phyloP scores from a whole-genome alignment of 208 protist genomes.

The Crithidia brevicula region DNA sequence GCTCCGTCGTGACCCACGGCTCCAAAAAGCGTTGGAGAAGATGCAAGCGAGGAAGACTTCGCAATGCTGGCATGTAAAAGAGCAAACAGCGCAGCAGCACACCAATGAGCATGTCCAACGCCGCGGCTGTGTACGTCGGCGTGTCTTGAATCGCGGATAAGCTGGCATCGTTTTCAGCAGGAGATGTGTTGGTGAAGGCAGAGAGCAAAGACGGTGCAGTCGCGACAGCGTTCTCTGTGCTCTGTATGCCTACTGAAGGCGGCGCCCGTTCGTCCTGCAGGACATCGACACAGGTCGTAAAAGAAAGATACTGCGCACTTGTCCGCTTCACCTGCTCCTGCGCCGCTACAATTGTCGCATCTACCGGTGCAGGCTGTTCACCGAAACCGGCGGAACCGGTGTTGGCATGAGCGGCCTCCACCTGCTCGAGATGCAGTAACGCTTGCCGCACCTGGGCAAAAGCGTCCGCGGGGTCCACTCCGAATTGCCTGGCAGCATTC shows the following conservation, averaged over 20 bases:
- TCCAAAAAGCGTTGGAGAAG: constrained; percentile 3
- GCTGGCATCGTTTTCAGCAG: not conserved
- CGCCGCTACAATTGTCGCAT: not conserved
- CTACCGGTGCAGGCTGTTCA: too few species aligned
- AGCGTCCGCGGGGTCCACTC: too few species aligned
- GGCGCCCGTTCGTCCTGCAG: not conserved
- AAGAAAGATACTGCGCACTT: not conserved
- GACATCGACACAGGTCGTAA: not conserved
- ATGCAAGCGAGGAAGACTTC: too few species aligned
- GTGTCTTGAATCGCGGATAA: not conserved
- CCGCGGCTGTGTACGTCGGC: constrained; percentile 5
- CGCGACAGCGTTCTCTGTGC: too few species aligned
- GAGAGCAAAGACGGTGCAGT: not conserved
- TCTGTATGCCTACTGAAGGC: too few species aligned
- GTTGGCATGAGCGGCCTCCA: not conserved
- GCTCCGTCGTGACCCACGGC: constrained; percentile 7
- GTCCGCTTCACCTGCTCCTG: not conserved
- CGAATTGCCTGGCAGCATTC: too few species aligned
- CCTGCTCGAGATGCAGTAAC: not conserved
- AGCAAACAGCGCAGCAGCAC: constrained; percentile 25
- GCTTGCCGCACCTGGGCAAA: constrained; percentile 2
- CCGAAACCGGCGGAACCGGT: too few species aligned
- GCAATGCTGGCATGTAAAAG: constrained; percentile 25
- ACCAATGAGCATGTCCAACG: constrained; percentile 18
- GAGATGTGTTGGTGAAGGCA: too few species aligned